Evolutionary conservation across 2,329 filamentous ascomycete species (phyloP), one percentile per base, ranked within the genome.

Genomic region (Penicillium carneum): DNA sequence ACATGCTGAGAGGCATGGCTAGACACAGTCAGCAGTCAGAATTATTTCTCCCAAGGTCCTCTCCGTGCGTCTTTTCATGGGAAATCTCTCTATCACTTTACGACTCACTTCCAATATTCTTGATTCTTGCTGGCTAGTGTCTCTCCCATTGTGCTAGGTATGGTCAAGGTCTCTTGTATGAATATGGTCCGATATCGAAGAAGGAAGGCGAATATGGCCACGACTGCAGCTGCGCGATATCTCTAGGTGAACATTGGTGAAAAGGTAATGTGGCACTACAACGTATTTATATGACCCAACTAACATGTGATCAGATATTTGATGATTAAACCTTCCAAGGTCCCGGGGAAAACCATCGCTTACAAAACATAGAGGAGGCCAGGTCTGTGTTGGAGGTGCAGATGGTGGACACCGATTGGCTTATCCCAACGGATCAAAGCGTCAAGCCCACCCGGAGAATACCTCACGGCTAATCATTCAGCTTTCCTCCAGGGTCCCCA

Each of bases 71-170:
- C 14, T 42, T 2, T 33, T 33, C 23, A 16, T 20, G 14, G 26
- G 34, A 10, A 9, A 9, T 52, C 20, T 31, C 26, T 33, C 23
- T 26, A 31, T 9, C 5, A 26, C 3, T 33, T 4, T 23, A 14
- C 1, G 49, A 52, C 50, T 52, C 23, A 52, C 50, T 52, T 29
- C 50, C 50, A 52, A 41, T 42, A 42, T 26, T 2, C 50, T 26
- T 52, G 50, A 26, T 52, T 52, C 23, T 52, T 52, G 29, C 31
- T 36, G 6, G 50, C 50, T 14, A 52, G 50, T 16, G 50, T 52
- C 7, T 52, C 7, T 8, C 18, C n/a, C 50, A 52, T 52, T 52
- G 23, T 52, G 23, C 4, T 11, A 33, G 50, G 23, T 29, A 52
- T 26, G 3, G 42, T 2, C 6, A 42, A 33, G 18, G 8, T 41